Evolutionary conservation across 306 rosid species (phyloP), one percentile per base, ranked within the genome.

Genomic region (Cicer cuneatum): DNA sequence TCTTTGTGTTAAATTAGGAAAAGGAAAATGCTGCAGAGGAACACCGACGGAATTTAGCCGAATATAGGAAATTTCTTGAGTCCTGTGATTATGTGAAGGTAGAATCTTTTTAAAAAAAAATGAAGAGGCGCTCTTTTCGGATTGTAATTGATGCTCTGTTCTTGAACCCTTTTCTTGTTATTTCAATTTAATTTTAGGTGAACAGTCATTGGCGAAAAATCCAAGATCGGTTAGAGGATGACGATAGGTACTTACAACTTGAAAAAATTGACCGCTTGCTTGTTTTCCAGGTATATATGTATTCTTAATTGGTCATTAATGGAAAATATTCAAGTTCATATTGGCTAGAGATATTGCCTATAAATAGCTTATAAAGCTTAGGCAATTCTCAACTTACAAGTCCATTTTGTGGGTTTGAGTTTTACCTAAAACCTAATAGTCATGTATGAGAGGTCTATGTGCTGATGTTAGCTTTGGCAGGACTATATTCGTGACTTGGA

Each of bases 171-270:
- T 40, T 9, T 66, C 43, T 35, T 9, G 14, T 62, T 15, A 39
- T 78, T 71, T 57, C 5, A 67, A 40, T 58, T 67, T 77, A 75
- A 14, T 54, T 74, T 76, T 79, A 95, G 99, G 99, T 85, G 75
- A 81, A 88, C 75, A 90, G 89, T 78, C 98, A 81, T 52, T 95
- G 98, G 98, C 86, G 99, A 51, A 95, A 95, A 85, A 89, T 95
- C 79, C 99, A 95, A 89, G 98, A 90, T 78, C 97, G 99, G 58
- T 84, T 95, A 76, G 99, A 95, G 83, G 99, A 90, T 76, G 99
- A 95, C 72, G 99, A 95, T 57, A 90, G 98, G 89, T 89, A 88
- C 84, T 78, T 81, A 65, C 83, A 91, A 57, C 98, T 95, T 81
- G 99, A 92, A 82, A 95, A 95, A 82, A 78, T 95, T 71, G 99